phyloP scores from a whole-genome alignment of 75 land plant species.

The Cryptomeria japonica region DNA sequence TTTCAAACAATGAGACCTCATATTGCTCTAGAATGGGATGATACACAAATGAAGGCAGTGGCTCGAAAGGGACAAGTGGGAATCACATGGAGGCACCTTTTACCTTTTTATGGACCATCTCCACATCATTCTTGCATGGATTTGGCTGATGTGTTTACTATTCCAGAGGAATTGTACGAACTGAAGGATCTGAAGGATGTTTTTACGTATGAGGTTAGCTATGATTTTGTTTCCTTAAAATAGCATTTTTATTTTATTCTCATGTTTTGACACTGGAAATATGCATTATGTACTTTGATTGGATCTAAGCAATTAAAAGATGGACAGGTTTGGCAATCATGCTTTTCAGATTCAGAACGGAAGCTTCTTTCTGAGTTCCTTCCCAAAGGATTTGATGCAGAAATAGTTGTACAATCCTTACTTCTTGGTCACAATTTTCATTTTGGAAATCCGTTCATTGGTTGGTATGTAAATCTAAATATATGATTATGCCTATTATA shows the following conservation, averaged over 20 bases:
- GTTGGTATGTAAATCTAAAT: constrained; percentile 35
- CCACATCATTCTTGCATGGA: constrained; percentile 8
- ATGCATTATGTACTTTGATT: neutral
- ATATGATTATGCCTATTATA: neutral
- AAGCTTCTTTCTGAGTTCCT: constrained; percentile 51
- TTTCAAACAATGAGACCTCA: constrained; percentile 31
- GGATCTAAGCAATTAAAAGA: constrained; percentile 19
- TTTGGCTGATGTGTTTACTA: constrained; percentile 46
- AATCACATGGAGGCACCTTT: constrained; percentile 37
- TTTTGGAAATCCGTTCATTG: constrained; percentile 52
- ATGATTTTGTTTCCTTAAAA: neutral
- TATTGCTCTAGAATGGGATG: constrained; percentile 59
- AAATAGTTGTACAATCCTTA: constrained; percentile 44
- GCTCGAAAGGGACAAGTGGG: constrained; percentile 61
- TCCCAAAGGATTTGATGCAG: constrained; percentile 36
- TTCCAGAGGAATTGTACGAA: constrained; percentile 50
- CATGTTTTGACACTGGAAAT: neutral
- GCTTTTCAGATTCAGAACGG: constrained; percentile 53
- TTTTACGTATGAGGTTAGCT: constrained; percentile 49
- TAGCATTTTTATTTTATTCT: neutral
- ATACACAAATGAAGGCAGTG: constrained; percentile 37
- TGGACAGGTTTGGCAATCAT: constrained; percentile 35
- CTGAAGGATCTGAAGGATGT: constrained; percentile 27
- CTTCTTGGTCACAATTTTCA: constrained; percentile 48
- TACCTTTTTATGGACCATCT: constrained; percentile 26